Conservation (phyloP, 305 asterid species). For the Plantago coronopus region DNA sequence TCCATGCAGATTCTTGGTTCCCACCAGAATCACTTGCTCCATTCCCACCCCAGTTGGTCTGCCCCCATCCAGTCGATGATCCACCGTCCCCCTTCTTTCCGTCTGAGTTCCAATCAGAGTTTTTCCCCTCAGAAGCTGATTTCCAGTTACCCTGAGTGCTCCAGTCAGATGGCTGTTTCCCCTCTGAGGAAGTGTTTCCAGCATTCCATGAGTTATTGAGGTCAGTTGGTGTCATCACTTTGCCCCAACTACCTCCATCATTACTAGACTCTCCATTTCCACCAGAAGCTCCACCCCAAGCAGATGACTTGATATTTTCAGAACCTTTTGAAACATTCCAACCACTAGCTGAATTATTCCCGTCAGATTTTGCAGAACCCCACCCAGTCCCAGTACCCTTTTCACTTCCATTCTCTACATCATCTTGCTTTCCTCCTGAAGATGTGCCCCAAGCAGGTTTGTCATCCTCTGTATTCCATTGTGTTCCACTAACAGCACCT, state of each 20-base stretch:
- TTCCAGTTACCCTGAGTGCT: conserved; percentile 30
- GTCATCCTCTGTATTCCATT: conserved; percentile 31
- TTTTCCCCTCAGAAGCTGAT: conserved; percentile 26
- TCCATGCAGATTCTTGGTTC: conserved; percentile 51
- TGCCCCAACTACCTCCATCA: conserved; percentile 12
- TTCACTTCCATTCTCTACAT: conserved; percentile 20
- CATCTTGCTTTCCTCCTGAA: too few relatives aligned
- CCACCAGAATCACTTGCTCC: conserved; percentile 44
- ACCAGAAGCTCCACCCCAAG: not conserved
- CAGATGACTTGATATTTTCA: conserved; percentile 21
- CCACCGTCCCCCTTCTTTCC: conserved; percentile 39
- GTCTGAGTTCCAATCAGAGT: conserved; percentile 30
- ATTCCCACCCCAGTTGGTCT: conserved; percentile 50
- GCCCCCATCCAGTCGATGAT: conserved; percentile 68
- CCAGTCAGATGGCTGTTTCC: conserved; percentile 39
- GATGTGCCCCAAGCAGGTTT: conserved; percentile 34
- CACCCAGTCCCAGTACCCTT: conserved; percentile 27
- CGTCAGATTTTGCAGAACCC: conserved; percentile 25
- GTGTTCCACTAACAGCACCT: conserved; percentile 29
- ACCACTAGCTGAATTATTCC: conserved; percentile 28
- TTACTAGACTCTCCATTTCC: conserved; percentile 4
- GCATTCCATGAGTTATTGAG: conserved; percentile 27
- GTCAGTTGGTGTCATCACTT: conserved; percentile 1
- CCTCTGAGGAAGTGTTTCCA: conserved; percentile 27
- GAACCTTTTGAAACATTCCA: conserved; percentile 35